Base-by-base conservation (phyloP, 2,329 filamentous ascomycete species). In the Colletotrichum filicis region DNA sequence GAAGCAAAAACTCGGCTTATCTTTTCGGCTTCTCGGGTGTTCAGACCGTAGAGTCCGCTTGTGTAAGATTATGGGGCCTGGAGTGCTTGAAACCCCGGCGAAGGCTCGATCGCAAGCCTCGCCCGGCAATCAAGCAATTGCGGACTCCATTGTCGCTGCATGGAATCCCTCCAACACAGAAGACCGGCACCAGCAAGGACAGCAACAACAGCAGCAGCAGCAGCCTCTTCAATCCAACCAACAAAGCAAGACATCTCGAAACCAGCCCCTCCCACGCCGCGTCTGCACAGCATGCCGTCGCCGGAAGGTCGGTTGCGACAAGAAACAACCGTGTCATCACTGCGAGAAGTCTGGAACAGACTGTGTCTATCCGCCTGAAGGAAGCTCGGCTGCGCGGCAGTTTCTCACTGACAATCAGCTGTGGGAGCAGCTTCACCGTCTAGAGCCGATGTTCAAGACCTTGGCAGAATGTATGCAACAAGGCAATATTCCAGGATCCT, bases 401-500 rank as follows among this genome's bases (percentile, higher is more conserved):
- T 37, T 61, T 8, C 6, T 61, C 30, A 61, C 58, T 7, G 58
- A 61, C 16, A 24, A 30, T 24, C 58, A 61, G 26, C 58, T 61
- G 16, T 61, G 58, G 58, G 58, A 61, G 6, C 58, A 61, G 58
- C 58, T 61, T 22, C 58, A 61, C 22, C 58, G 58, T 24, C 58
- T 61, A n/a, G 58, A 61, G 58, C 58, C 58, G 30, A 61, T 61
- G 58, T 61, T 61, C 58, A 61, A 61, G 58, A 61, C 58, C n/a
- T 12, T 61, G 58, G 35, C 58, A n/a, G 58, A 61, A 37, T 61
- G 58, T 42, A 37, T 61, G 35, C 58, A 61, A 19, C 58, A 37
- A 46, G 58, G 58, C 35, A 37, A 14, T 12, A 37, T 37, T 16
- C 35, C 35, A 37, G 12, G 35, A 37, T 37, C 35, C 4, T 37